A percentile compares a stretch with the other conserved stretches of the same genome.
Evolutionary conservation across 306 rosid genomes (phyloP).

Genomic region (Rosa lucieae): DNA sequence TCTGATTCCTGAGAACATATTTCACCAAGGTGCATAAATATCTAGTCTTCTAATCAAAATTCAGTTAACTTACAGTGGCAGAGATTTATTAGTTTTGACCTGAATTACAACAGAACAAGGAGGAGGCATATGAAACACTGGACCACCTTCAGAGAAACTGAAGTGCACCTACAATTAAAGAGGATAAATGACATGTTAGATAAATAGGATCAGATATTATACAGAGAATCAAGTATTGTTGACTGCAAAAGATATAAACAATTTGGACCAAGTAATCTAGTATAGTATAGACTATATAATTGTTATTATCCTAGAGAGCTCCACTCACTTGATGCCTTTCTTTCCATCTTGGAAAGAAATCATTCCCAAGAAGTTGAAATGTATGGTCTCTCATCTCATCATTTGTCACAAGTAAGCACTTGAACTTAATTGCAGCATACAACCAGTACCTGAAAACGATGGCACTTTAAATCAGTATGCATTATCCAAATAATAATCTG

Average conservation of each 20-base stretch:
- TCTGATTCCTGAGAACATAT: slow-evolving; percentile 78
- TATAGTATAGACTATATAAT: neutral
- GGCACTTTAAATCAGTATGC: slow-evolving; percentile 31
- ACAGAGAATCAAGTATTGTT: neutral
- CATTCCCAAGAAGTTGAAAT: slow-evolving; percentile 90
- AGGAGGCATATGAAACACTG: slow-evolving; percentile 90
- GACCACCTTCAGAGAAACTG: slow-evolving; percentile 75
- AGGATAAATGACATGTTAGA: slow-evolving; percentile 23
- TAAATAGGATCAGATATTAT: slow-evolving; percentile 1
- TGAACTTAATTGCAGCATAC: slow-evolving; percentile 95
- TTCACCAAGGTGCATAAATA: slow-evolving; percentile 19
- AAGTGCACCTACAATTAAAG: slow-evolving; percentile 68
- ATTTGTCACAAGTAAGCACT: slow-evolving; percentile 82
- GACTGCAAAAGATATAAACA: slow-evolving; percentile 8
- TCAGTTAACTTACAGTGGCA: neutral
- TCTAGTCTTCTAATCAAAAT: neutral
- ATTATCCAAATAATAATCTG: neutral
- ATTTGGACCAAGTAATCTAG: slow-evolving; percentile 12
- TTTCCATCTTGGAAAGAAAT: slow-evolving; percentile 96
- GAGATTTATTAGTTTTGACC: slow-evolving; percentile 42
- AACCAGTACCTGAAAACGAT: slow-evolving; percentile 89
- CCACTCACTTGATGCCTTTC: slow-evolving; percentile 93
- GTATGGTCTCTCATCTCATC: slow-evolving; percentile 97
- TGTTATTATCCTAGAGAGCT: slow-evolving; percentile 3
- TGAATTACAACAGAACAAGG: slow-evolving; percentile 89